Conservation (phyloP, 805 yeast genomes). For the Blastobotrys muscicola region DNA sequence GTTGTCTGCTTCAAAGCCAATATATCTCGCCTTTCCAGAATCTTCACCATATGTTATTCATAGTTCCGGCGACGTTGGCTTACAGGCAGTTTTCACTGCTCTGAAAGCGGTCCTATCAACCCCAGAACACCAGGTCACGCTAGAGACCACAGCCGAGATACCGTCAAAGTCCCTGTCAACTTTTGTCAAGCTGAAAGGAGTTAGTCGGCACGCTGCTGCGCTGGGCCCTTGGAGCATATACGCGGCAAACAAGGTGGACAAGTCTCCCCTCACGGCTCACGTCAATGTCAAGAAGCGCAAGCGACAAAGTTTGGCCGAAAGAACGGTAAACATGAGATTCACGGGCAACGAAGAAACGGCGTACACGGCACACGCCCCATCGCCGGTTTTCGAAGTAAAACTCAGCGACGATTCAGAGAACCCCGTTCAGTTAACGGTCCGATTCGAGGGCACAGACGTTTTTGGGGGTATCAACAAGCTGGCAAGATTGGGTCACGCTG, state of each 20-base stretch:
- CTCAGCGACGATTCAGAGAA: neutral
- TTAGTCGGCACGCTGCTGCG: constrained; percentile 50
- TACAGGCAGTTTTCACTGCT: constrained; percentile 50
- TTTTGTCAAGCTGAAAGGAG: constrained; percentile 50
- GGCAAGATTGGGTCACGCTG: constrained; percentile 38
- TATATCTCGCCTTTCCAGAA: constrained; percentile 55
- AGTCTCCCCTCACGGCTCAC: constrained; percentile 41
- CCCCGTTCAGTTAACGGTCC: constrained; percentile 18
- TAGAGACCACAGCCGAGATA: constrained; percentile 29
- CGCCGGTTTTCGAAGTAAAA: constrained; percentile 2
- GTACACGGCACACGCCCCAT: neutral
- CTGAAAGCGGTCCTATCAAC: constrained; percentile 45
- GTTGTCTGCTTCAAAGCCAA: constrained; percentile 43
- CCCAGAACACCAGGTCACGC: constrained; percentile 35
- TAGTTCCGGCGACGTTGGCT: constrained; percentile 35
- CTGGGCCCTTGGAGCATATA: constrained; percentile 65
- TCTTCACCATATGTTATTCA: constrained; percentile 62
- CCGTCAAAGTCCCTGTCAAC: constrained; percentile 43
- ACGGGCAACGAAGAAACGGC: neutral
- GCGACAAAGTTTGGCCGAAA: neutral
- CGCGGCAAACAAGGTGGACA: constrained; percentile 59
- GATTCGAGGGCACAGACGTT: constrained; percentile 57
- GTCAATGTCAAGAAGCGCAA: neutral
- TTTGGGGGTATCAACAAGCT: constrained; percentile 73
- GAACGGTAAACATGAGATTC: neutral